These are phyloP conservation scores for Zoysia japonica DNA, from an alignment of 176 grass and related monocot species.

Conservation along the genomic window DNA sequence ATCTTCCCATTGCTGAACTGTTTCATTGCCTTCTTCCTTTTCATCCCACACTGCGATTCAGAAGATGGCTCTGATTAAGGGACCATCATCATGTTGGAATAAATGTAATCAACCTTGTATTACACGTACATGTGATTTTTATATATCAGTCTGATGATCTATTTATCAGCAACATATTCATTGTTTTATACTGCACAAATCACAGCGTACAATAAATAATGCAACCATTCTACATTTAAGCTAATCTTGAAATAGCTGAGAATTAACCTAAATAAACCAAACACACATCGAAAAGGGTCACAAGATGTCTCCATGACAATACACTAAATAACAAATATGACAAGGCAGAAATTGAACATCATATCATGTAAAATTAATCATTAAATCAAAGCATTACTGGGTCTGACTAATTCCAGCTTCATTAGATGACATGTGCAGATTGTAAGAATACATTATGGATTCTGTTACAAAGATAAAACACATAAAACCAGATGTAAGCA, in stretches of 20 bases:
- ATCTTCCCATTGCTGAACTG: conserved; percentile 70
- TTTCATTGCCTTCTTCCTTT: conserved; percentile 72
- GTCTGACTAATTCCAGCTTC: not conserved
- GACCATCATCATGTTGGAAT: not conserved
- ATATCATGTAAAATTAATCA: not conserved
- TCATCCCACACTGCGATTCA: conserved; percentile 53
- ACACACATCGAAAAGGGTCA: not conserved
- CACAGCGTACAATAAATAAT: not conserved
- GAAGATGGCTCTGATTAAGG: conserved; percentile 9
- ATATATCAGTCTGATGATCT: not conserved
- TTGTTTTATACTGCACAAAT: not conserved
- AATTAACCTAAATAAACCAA: not conserved
- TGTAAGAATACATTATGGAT: not conserved
- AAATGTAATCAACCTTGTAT: not conserved
- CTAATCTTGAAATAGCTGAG: not conserved
- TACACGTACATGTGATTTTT: not conserved
- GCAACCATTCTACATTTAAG: not conserved
- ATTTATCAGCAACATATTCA: not conserved
- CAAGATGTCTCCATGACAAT: not conserved
- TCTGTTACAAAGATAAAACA: not conserved
- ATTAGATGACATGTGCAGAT: not conserved
- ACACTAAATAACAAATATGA: not conserved
- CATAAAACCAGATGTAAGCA: not conserved
- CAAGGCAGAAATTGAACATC: not conserved
- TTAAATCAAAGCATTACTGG: not conserved